phyloP scores from a whole-genome alignment of 2,329 filamentous ascomycete genomes.

The Sclerotiophoma versabilis region DNA sequence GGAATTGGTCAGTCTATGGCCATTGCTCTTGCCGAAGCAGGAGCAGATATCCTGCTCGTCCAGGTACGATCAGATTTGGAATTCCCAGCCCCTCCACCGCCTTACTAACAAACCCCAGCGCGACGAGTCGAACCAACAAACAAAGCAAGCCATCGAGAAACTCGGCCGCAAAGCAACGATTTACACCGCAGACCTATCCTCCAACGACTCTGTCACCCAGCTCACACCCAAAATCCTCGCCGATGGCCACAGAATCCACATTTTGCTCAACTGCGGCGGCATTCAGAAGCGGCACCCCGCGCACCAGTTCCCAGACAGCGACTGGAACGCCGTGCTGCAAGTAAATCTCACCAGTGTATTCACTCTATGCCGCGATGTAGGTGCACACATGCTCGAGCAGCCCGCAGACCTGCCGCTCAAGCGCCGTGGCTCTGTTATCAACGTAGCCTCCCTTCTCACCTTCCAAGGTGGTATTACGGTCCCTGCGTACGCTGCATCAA shows the following conservation, averaged over 20 bases:
- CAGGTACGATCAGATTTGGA: slow-evolving; percentile 51
- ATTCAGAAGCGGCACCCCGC: slow-evolving; percentile 82
- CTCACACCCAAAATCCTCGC: slow-evolving; percentile 68
- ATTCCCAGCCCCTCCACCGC: background rate
- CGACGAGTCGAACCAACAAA: slow-evolving; percentile 62
- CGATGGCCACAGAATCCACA: slow-evolving; percentile 70
- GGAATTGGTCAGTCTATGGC: slow-evolving; percentile 61
- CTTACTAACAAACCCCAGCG: slow-evolving; percentile 50
- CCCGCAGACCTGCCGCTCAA: slow-evolving; percentile 54
- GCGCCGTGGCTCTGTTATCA: slow-evolving; percentile 77
- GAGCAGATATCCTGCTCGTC: slow-evolving; percentile 59
- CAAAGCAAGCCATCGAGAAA: slow-evolving; percentile 67
- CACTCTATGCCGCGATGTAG: slow-evolving; percentile 76
- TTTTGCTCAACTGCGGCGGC: slow-evolving; percentile 86
- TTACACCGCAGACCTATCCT: slow-evolving; percentile 74
- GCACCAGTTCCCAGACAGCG: slow-evolving; percentile 75
- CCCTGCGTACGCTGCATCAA: slow-evolving; percentile 84
- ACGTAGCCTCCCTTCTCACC: slow-evolving; percentile 79
- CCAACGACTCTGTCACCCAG: slow-evolving; percentile 63
- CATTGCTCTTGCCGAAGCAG: slow-evolving; percentile 58
- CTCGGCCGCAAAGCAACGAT: slow-evolving; percentile 72
- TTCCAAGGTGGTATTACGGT: slow-evolving; percentile 91
- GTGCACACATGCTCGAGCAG: slow-evolving; percentile 76
- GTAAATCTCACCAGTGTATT: slow-evolving; percentile 88
- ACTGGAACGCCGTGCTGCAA: slow-evolving; percentile 84